These are phyloP conservation scores for Apodospora peruviana DNA, from an alignment of 495 filamentous ascomycete species.

Conservation along the genomic window DNA sequence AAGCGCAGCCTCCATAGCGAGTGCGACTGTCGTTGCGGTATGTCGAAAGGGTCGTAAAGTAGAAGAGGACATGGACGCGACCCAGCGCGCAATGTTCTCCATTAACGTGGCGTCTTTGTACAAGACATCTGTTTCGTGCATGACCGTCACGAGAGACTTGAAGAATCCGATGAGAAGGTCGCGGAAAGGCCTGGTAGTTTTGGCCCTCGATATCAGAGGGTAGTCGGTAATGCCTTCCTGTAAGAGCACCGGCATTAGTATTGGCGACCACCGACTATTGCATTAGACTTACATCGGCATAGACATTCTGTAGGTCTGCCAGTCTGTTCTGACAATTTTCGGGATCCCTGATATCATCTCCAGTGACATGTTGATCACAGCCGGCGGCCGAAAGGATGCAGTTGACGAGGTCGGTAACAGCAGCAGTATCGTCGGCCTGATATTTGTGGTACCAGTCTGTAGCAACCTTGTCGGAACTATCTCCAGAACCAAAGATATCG, in stretches of 20 bases:
- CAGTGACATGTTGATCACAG: conserved; percentile 65
- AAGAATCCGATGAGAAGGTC: conserved; percentile 73
- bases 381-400: conserved; percentile 81
- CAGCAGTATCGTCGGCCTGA: conserved; percentile 56
- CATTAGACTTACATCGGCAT: conserved; percentile 51
- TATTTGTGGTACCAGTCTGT: conserved; percentile 74
- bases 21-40: conserved; percentile 75
- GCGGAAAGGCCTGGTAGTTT: conserved; percentile 66
- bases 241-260: conserved; percentile 23
- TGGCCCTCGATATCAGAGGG: conserved; percentile 79
- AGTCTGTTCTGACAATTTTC: conserved; percentile 69
- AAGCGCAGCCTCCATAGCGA: conserved; percentile 68
- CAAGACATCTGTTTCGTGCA: conserved; percentile 68
- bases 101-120: conserved; percentile 70
- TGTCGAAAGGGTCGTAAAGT: conserved; percentile 83
- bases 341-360: conserved; percentile 76
- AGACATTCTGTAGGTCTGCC: conserved; percentile 73
- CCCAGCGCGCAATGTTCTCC: conserved; percentile 82
- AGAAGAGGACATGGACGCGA: conserved; percentile 79
- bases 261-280: background rate
- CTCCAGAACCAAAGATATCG: conserved; percentile 72
- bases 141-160: conserved; percentile 60
- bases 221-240: conserved; percentile 79
- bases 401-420: conserved; percentile 80
- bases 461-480: conserved; percentile 67